phyloP scores from a whole-genome alignment of 805 yeast species.

The Hanseniaspora hatyaiensis region DNA sequence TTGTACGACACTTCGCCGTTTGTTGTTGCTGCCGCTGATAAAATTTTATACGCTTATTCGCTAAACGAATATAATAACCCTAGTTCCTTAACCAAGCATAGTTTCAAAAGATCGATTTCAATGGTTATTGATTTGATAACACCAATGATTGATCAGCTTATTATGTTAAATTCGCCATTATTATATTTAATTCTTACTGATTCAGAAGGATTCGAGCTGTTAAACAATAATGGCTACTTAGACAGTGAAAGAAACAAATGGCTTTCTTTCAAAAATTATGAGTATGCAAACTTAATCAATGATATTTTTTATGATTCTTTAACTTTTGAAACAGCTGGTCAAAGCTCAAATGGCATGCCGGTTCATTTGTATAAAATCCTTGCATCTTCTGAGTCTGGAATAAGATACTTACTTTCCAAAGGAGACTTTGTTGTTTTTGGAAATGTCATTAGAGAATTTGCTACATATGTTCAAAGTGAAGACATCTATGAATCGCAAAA shows the following conservation, averaged over 20 bases:
- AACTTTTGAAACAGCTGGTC: constrained; percentile 4
- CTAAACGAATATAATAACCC: constrained; percentile 2
- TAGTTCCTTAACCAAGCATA: constrained; percentile 34
- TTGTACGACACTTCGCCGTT: constrained; percentile 53
- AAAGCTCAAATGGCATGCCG: constrained; percentile 32
- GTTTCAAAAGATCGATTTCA: background rate
- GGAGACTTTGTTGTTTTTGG: constrained; percentile 36
- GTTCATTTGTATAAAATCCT: constrained; percentile 70
- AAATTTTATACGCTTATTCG: constrained; percentile 37
- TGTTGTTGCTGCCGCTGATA: constrained; percentile 48
- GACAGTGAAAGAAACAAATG: constrained; percentile 57
- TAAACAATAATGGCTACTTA: constrained; percentile 48
- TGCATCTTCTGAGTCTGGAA: constrained; percentile 71
- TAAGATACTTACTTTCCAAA: constrained; percentile 43
- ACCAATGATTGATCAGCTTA: constrained; percentile 32
- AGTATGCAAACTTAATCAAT: constrained; percentile 42
- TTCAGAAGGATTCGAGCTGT: constrained; percentile 56
- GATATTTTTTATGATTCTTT: background rate
- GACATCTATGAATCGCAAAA: constrained; percentile 25
- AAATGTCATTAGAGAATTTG: constrained; percentile 29
- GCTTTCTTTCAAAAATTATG: constrained; percentile 39
- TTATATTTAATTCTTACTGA: constrained; percentile 54
- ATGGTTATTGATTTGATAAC: background rate
- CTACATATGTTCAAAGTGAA: constrained; percentile 22
- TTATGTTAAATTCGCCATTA: constrained; percentile 44